Conservation (phyloP, 192 early-diverging fungal species). For the Mortierella hygrophila region DNA sequence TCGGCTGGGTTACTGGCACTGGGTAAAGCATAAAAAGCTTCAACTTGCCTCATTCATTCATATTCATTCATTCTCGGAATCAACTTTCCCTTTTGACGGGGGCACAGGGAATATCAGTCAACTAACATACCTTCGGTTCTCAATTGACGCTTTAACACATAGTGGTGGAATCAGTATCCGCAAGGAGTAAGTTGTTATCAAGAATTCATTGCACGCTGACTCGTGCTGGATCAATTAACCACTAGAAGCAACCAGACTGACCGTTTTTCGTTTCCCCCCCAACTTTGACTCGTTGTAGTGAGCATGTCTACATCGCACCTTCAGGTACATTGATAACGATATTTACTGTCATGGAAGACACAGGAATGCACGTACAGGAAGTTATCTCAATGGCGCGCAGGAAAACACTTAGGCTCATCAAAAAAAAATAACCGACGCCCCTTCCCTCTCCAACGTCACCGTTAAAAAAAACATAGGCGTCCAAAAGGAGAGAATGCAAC, state of each 20-base stretch:
- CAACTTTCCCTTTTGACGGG: not conserved
- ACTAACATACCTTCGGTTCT: not conserved
- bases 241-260: not conserved
- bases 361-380: not conserved
- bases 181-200: slow-evolving; percentile 62
- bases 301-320: slow-evolving; percentile 90
- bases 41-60: not conserved
- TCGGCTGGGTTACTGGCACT: slow-evolving; percentile 97
- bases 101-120: not conserved
- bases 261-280: slow-evolving; percentile 9
- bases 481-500: slow-evolving; percentile 93
- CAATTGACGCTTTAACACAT: not conserved
- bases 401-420: not conserved
- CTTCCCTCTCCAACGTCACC: not conserved
- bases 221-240: not conserved
- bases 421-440: not conserved
- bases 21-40: slow-evolving; percentile 64
- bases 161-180: slow-evolving; percentile 88
- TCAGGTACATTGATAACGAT: slow-evolving; percentile 45
- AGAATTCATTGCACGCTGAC: too few species aligned
- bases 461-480: slow-evolving; percentile 68
- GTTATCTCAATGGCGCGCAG: not conserved
- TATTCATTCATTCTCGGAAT: slow-evolving; percentile 3
- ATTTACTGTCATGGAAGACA: not conserved
- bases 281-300: slow-evolving; percentile 41